Evolutionary conservation across 352 stramenopile species (phyloP), one percentile per base, ranked within the genome.

Genomic region (Blastocystis sp.): DNA sequence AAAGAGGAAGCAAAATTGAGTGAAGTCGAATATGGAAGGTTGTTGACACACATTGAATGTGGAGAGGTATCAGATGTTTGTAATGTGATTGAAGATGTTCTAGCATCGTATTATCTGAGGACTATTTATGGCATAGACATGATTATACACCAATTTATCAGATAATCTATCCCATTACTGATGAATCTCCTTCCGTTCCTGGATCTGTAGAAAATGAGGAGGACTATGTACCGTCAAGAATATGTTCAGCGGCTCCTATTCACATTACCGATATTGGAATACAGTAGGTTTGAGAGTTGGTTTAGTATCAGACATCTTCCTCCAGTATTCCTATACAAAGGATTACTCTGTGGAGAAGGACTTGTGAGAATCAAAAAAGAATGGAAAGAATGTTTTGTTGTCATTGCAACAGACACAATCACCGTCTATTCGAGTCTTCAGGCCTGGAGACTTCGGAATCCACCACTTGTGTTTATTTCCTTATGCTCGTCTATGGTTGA

Each of bases 11-110:
- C 71, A 6, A 24, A 49, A 14, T 56, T 83, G 0, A 83, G 71
- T 27, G 71, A 83, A 27, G 71, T 63, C 32, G 71, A 83, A 32
- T 83, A 67, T 37, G 71, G 71, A 35, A 63, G 21, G 32, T 56
- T 83, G 5, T 27, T 83, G 1, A 83, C 32, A 42, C 27, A 51
- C 21, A 83, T 83, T 83, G 71, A 83, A 43, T 83, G 71, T 24
- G 71, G 71, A 1, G 51, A 83, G 24, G 46, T 83, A 7, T 11
- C 35, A 9, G 58, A 63, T 83, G 49, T 66, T 24, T 46, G 39
- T 43, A 49, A 83, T 19, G 14, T 83, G n/a, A 12, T 83, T 5
- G 71, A 83, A 42, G 37, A 19, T 21, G 6, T 6, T 19, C 51
- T 83, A 35, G 7, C 27, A 42, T 65, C 51, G 71, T 83, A 66